Base-by-base conservation (phyloP, 257 asterid genomes). In the Ajuga chamaepitys region DNA sequence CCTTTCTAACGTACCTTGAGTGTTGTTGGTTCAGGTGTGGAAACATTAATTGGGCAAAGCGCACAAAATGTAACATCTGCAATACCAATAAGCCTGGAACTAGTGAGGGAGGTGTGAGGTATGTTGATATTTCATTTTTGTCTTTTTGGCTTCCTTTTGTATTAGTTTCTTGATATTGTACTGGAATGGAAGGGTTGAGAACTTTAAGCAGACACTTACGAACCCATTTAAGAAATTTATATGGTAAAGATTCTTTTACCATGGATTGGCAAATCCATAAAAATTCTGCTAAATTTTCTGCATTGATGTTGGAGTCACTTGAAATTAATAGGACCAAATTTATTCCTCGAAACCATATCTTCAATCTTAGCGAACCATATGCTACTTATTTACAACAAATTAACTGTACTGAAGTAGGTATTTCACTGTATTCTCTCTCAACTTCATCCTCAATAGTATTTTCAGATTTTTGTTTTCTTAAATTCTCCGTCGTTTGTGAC, bases 1-100 rank as follows among this genome's bases (percentile, higher is more conserved):
- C 58, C 54, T 13, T 61, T 74, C 26, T 51, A 17, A 30, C 63
- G 46, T 46, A 38, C 12, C 54, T 50, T 48, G 37, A 50, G 26
- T 56, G 35, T 58, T 66, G 41, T 58, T 75, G 64, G 25, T 79
- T 57, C 77, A 92, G 99, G 99, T 93, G 99, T 76, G 97, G 85
- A 50, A 93, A 93, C 79, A 93, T 93, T 72, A 93, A 93, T 66
- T 93, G 99, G 99, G 96, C 97, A 70, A 93, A 93, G 85, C 95
- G 99, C 64, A 74, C 77, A 59, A 93, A 93, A 81, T 93, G 99
- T 83, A 89, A 93, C 82, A 83, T 93, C 74, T 93, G 99, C 95
- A 93, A 93, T 77, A 93, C 99, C 79, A 93, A 89, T 80, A 93
- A 93, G 73, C 99, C 99, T 67, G 99, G 99, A 75, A 79, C 67